Conservation (phyloP, 2,329 filamentous ascomycete species). For the Xylariales sp. region DNA sequence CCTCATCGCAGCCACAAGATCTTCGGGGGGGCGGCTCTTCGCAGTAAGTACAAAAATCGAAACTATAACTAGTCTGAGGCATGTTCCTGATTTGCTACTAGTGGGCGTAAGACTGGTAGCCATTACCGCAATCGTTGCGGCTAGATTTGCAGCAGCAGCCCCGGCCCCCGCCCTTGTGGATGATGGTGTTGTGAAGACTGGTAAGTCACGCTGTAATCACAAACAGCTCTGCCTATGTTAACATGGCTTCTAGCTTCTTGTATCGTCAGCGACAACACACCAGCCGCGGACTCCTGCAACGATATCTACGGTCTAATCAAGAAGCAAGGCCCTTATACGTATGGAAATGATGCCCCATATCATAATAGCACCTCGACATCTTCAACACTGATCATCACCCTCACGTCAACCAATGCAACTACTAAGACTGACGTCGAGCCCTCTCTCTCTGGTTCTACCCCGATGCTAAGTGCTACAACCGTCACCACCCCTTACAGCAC, state of each 20-base stretch:
- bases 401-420: constrained; percentile 16
- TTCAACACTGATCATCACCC: constrained; percentile 21
- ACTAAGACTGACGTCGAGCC: constrained; percentile 21
- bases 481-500: constrained; percentile 11
- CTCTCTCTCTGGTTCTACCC: not conserved
- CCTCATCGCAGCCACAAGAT: not conserved
- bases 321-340: constrained; percentile 21
- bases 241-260: constrained; percentile 7
- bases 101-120: constrained; percentile 12
- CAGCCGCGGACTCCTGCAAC: not conserved
- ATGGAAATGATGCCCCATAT: constrained; percentile 23
- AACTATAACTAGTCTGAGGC: not conserved
- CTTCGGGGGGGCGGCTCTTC: not conserved
- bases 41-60: constrained; percentile 12
- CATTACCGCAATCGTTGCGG: not conserved
- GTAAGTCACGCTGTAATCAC: constrained; percentile 7
- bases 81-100: constrained; percentile 7
- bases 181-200: not conserved
- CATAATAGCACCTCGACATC: constrained; percentile 11
- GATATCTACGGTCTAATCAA: not conserved
- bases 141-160: not conserved
- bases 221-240: not conserved
- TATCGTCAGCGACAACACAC: too few relatives aligned
- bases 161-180: not conserved
- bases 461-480: not conserved